Evolutionary conservation across 495 filamentous ascomycete genomes (phyloP).

Genomic region (Penicillium waksmanii): DNA sequence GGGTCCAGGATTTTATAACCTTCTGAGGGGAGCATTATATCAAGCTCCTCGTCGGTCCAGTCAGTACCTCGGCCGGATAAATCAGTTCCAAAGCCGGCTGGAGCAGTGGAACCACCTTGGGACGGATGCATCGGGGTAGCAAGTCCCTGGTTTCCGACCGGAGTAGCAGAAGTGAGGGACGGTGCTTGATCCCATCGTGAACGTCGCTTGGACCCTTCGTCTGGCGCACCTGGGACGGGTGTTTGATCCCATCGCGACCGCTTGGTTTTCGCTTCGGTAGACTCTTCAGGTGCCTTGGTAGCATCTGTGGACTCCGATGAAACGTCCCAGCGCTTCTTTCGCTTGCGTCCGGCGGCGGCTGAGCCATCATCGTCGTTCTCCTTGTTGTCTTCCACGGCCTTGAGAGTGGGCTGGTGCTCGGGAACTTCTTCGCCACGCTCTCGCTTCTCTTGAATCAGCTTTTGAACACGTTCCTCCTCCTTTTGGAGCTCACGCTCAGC

Average conservation of each 20-base stretch:
- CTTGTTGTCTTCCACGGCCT: slow-evolving; percentile 64
- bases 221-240: slow-evolving; percentile 60
- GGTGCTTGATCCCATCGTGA: slow-evolving; percentile 93
- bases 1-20: slow-evolving; percentile 94
- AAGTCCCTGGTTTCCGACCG: slow-evolving; percentile 77
- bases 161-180: slow-evolving; percentile 64
- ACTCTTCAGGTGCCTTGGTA: slow-evolving; percentile 41
- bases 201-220: slow-evolving; percentile 65
- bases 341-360: slow-evolving; percentile 68
- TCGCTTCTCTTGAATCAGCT: slow-evolving; percentile 77
- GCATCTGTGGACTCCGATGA: slow-evolving; percentile 51
- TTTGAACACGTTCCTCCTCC: slow-evolving; percentile 88
- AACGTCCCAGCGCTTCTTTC: slow-evolving; percentile 95
- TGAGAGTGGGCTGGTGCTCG: slow-evolving; percentile 73
- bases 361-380: slow-evolving; percentile 73
- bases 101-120: slow-evolving; percentile 58
- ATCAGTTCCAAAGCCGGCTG: slow-evolving; percentile 76
- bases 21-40: slow-evolving; percentile 86
- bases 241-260: slow-evolving; percentile 92
- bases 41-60: slow-evolving; percentile 90
- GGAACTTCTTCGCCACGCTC: slow-evolving; percentile 62
- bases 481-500: slow-evolving; percentile 85
- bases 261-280: slow-evolving; percentile 64
- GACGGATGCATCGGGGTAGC: slow-evolving; percentile 87
- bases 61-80: slow-evolving; percentile 77